Conservation (phyloP, 768 basidiomycete genomes). For the Agrocybe pediades region DNA sequence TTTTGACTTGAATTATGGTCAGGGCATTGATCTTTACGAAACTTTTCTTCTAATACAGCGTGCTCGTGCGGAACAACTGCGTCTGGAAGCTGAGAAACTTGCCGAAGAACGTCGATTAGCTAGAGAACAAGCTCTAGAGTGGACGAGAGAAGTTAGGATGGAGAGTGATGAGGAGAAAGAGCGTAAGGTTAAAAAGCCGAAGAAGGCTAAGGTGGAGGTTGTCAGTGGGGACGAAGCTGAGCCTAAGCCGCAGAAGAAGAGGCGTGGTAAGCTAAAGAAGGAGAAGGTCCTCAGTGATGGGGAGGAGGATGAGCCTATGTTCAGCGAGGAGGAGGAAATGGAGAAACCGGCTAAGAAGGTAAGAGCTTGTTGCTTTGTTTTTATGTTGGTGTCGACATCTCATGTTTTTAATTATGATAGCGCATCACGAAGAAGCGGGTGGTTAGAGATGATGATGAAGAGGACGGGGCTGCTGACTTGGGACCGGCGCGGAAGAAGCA, state of each 20-base stretch:
- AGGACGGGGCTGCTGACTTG: conserved; percentile 45
- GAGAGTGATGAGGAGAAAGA: conserved; percentile 84
- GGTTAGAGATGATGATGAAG: conserved; percentile 80
- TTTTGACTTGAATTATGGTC: background rate
- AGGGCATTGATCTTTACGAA: background rate
- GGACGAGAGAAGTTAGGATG: conserved; percentile 69
- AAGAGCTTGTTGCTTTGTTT: conserved; percentile 12
- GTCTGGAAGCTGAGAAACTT: conserved; percentile 74
- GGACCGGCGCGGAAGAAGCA: conserved; percentile 68
- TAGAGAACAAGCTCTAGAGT: conserved; percentile 78
- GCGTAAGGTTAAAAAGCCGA: conserved; percentile 55
- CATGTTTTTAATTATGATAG: conserved; percentile 29
- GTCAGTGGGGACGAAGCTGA: conserved; percentile 54
- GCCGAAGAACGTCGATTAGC: conserved; percentile 76
- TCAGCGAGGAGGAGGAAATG: conserved; percentile 71
- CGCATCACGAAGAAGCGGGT: conserved; percentile 70
- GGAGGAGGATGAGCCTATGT: conserved; percentile 66
- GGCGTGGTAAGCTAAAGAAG: conserved; percentile 69
- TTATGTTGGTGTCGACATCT: conserved; percentile 3
- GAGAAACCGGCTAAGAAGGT: conserved; percentile 76
- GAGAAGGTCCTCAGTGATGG: conserved; percentile 39
- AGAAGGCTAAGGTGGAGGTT: conserved; percentile 54
- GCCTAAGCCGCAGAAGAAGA: conserved; percentile 62
- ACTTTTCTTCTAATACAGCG: conserved; percentile 40
- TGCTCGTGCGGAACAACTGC: conserved; percentile 61